phyloP scores from a whole-genome alignment of 75 land plant genomes.

The Selaginella moellendorffii region DNA sequence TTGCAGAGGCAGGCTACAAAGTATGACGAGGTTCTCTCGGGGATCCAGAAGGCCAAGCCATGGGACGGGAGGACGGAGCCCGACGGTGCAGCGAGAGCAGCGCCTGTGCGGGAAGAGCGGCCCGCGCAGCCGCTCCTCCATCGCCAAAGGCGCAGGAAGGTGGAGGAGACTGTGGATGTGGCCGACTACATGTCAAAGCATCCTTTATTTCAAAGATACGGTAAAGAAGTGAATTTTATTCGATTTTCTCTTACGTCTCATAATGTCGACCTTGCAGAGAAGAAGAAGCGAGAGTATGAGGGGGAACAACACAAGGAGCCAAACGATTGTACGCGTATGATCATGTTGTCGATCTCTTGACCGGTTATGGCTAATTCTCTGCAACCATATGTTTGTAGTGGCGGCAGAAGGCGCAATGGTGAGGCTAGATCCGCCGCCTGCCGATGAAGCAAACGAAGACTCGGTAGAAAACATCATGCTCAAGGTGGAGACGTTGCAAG shows the following conservation, averaged over 20 bases:
- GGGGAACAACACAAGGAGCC: no score
- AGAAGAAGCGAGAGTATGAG: conserved; percentile 1
- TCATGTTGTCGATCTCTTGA: no score
- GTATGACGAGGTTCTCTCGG: conserved; percentile 20
- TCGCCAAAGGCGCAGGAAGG: conserved; percentile 21
- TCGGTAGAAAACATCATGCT: conserved; percentile 44
- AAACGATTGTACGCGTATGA: no score
- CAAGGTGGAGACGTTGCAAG: conserved; percentile 44
- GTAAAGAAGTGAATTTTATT: conserved; percentile 14
- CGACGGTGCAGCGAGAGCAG: conserved; percentile 10
- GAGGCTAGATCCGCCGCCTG: no score
- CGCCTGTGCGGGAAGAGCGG: background rate
- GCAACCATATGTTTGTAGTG: no score
- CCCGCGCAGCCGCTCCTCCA: conserved; percentile 8
- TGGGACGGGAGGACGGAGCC: conserved; percentile 4
- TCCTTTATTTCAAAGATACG: conserved; percentile 38
- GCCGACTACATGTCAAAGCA: conserved; percentile 26
- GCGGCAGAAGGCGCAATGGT: no score
- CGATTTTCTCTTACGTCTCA: no score
- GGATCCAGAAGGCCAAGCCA: background rate
- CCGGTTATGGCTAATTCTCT: no score
- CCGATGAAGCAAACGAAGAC: no score
- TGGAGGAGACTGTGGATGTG: conserved; percentile 18
- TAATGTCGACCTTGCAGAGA: no score
- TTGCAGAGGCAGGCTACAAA: conserved; percentile 16